Evolutionary conservation across 257 asterid species (phyloP), one percentile per base, ranked within the genome.

Genomic region (Penstemon newberryi): DNA sequence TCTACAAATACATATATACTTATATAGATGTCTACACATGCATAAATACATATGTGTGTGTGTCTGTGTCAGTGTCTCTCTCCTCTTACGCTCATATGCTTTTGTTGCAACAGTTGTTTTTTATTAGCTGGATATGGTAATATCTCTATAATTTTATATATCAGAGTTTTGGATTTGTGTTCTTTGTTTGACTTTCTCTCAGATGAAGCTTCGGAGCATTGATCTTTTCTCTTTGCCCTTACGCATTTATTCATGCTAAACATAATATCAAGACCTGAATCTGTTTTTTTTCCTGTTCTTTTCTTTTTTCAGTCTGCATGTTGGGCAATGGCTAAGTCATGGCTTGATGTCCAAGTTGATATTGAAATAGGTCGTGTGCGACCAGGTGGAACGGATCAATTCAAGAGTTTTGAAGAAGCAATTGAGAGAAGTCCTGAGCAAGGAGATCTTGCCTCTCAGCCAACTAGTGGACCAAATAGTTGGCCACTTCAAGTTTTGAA

Each of bases 291-390:
- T 73, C 18, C 18, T 15, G 0, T 15, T 15, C 18, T 15, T 15
- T 15, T 15, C 18, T 15, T 70, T 79, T 75, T 79, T 70, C 97
- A 94, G 99, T 91, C 96, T 72, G 99, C 99, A 66, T 94, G 99
- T 84, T 94, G 99, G 99, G 97, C 99, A 73, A 79, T 94, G 95
- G 95, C 99, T 79, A 94, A 87, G 64, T 87, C 99, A 64, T 94
- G 99, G 99, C 96, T 94, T 71, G 92, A 85, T 70, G 89, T 79
- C 80, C 99, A 83, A 80, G 97, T 91, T 81, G 99, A 94, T 77
- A 77, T 84, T 69, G 86, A 79, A 77, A 70, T 94, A 65, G 81
- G 86, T 56, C 82, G 85, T 66, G 54, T 69, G 46, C 85, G 86
- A 66, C 95, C 89, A 25, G 92, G 90, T 64, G 92, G 89, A 66